Conservation (phyloP, 805 yeast genomes). For the Pichia exigua region DNA sequence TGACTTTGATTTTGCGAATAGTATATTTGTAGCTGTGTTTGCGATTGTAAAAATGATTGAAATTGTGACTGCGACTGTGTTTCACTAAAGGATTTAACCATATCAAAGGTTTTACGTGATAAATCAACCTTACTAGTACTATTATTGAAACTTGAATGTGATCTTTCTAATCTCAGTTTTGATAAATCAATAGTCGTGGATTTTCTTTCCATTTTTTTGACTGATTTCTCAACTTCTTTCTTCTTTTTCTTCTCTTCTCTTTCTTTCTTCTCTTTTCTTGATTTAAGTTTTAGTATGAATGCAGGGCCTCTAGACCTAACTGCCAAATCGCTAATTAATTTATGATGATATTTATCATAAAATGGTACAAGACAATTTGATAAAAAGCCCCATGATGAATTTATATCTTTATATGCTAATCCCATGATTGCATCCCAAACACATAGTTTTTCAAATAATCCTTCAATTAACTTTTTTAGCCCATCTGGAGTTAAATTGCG, state of each 20-base stretch:
- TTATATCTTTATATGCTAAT: constrained; percentile 17
- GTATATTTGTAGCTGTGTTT: background rate
- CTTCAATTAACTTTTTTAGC: constrained; percentile 10
- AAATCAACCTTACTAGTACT: constrained; percentile 14
- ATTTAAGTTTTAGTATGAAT: constrained; percentile 9
- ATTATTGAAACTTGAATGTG: constrained; percentile 17
- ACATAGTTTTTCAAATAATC: constrained; percentile 25
- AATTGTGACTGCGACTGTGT: background rate
- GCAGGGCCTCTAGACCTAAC: constrained; percentile 27
- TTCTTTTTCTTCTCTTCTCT: constrained; percentile 4
- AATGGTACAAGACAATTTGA: constrained; percentile 24
- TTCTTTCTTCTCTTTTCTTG: constrained; percentile 4
- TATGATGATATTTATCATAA: constrained; percentile 21
- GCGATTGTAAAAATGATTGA: background rate
- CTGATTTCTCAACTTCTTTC: background rate
- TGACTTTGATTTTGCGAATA: background rate
- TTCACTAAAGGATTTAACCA: constrained; percentile 18
- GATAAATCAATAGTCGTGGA: constrained; percentile 11
- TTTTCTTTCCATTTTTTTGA: background rate
- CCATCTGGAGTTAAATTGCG: background rate
- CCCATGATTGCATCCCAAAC: constrained; percentile 28
- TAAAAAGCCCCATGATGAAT: constrained; percentile 24
- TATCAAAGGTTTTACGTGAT: constrained; percentile 27
- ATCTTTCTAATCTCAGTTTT: constrained; percentile 16
- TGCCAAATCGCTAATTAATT: constrained; percentile 21